Conservation (phyloP, 805 yeast species). For the Barnettozyma siamensis region DNA sequence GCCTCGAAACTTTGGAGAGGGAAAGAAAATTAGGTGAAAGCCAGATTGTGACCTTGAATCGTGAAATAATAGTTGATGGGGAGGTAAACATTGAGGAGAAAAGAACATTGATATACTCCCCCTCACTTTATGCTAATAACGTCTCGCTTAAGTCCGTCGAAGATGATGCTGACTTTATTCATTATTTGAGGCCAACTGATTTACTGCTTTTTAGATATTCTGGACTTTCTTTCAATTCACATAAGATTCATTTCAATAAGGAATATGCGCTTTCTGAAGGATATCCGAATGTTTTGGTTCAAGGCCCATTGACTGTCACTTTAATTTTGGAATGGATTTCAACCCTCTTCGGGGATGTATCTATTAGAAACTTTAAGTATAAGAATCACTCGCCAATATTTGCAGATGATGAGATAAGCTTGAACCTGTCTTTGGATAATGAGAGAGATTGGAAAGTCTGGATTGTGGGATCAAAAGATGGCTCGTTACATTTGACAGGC, state of each 20-base stretch:
- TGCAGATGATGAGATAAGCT: constrained; percentile 27
- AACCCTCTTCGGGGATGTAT: constrained; percentile 11
- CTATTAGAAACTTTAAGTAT: constrained; percentile 32
- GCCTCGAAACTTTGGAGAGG: constrained; percentile 47
- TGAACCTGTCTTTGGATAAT: constrained; percentile 14
- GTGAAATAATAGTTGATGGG: constrained; percentile 36
- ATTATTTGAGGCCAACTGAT: constrained; percentile 32
- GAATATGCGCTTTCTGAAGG: constrained; percentile 53
- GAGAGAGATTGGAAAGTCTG: constrained; percentile 12
- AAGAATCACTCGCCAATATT: constrained; percentile 40
- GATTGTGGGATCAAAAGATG: constrained; percentile 16
- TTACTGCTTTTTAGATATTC: constrained; percentile 57
- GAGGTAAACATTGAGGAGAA: constrained; percentile 39
- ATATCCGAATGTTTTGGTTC: constrained; percentile 58
- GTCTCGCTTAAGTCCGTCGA: not conserved
- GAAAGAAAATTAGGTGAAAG: constrained; percentile 33
- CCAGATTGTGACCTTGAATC: constrained; percentile 48
- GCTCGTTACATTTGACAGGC: constrained; percentile 12
- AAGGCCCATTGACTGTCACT: constrained; percentile 76
- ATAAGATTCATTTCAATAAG: constrained; percentile 71
- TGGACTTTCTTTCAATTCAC: constrained; percentile 76
- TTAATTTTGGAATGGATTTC: constrained; percentile 49
- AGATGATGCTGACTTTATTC: constrained; percentile 19
- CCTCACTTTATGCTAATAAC: constrained; percentile 22
- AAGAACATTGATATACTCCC: constrained; percentile 59